Conservation (phyloP, 2,329 filamentous ascomycete genomes). For the Golovinomyces cichoracearum region DNA sequence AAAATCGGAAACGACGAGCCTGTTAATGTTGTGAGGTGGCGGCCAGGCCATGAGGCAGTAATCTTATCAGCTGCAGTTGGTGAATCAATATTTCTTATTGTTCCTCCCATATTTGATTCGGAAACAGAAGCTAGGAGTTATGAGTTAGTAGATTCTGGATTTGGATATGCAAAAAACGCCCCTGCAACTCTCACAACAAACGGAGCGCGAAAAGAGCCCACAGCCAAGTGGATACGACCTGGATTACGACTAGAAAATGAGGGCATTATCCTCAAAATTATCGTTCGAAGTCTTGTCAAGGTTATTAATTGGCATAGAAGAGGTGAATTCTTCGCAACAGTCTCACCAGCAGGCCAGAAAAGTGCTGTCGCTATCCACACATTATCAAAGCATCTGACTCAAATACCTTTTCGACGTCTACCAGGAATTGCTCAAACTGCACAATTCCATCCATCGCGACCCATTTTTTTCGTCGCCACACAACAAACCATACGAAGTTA, state of each 20-base stretch:
- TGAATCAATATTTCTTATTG: slow-evolving; percentile 62
- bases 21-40: slow-evolving; percentile 72
- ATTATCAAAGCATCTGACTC: slow-evolving; percentile 76
- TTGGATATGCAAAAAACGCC: slow-evolving; percentile 59
- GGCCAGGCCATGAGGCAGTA: slow-evolving; percentile 54
- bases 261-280: slow-evolving; percentile 56
- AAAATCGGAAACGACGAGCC: slow-evolving; percentile 54
- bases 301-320: slow-evolving; percentile 79
- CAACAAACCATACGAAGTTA: slow-evolving; percentile 83
- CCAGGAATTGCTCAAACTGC: slow-evolving; percentile 62
- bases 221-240: slow-evolving; percentile 65
- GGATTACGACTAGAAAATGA: slow-evolving; percentile 45
- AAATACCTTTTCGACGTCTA: slow-evolving; percentile 63
- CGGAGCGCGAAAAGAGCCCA: slow-evolving; percentile 42
- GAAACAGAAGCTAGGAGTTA: slow-evolving; percentile 49
- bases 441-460: slow-evolving; percentile 80
- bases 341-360: slow-evolving; percentile 53
- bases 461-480: slow-evolving; percentile 87
- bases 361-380: slow-evolving; percentile 84
- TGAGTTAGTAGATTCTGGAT: slow-evolving; percentile 63
- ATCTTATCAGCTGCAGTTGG: slow-evolving; percentile 65
- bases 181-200: slow-evolving; percentile 23
- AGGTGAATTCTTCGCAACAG: slow-evolving; percentile 81
- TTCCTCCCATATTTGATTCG: slow-evolving; percentile 46
- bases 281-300: slow-evolving; percentile 58